Evolutionary conservation across 2,329 filamentous ascomycete genomes (phyloP).

Genomic region (Hypoxylon sp.): DNA sequence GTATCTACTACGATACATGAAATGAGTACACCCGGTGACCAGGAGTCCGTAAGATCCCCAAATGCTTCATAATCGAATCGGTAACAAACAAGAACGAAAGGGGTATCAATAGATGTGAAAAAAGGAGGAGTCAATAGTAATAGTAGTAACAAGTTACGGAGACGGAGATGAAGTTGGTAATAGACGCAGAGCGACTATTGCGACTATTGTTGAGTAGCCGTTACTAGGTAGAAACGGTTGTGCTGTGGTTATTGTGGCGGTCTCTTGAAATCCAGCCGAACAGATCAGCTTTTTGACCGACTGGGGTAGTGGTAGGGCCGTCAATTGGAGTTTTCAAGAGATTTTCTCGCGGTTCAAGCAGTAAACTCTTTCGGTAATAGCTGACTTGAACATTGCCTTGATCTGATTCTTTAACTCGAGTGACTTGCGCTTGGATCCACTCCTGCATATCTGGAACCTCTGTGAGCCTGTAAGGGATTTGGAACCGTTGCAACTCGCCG

Average conservation of each 20-base stretch:
- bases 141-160: constrained; percentile 12
- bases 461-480: constrained; percentile 88
- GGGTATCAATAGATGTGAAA: constrained; percentile 53
- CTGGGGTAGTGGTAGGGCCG: constrained; percentile 44
- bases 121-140: constrained; percentile 30
- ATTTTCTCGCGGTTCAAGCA: constrained; percentile 81
- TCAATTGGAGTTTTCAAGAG: constrained; percentile 53
- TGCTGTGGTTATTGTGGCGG: constrained; percentile 51
- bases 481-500: constrained; percentile 93
- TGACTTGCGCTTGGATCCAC: constrained; percentile 88
- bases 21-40: constrained; percentile 42
- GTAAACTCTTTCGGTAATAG: constrained; percentile 84
- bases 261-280: constrained; percentile 67
- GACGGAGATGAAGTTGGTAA: constrained; percentile 1
- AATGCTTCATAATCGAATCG: constrained; percentile 48
- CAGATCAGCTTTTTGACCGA: constrained; percentile 57
- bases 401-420: constrained; percentile 75
- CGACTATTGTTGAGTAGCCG: background rate
- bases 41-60: constrained; percentile 44
- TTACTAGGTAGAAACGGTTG: constrained; percentile 44
- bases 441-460: constrained; percentile 91
- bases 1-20: constrained; percentile 46
- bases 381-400: constrained; percentile 69
- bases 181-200: background rate
- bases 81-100: constrained; percentile 45